Evolutionary conservation across 2,329 filamentous ascomycete genomes (phyloP).

Genomic region (Cercospora berteroae): DNA sequence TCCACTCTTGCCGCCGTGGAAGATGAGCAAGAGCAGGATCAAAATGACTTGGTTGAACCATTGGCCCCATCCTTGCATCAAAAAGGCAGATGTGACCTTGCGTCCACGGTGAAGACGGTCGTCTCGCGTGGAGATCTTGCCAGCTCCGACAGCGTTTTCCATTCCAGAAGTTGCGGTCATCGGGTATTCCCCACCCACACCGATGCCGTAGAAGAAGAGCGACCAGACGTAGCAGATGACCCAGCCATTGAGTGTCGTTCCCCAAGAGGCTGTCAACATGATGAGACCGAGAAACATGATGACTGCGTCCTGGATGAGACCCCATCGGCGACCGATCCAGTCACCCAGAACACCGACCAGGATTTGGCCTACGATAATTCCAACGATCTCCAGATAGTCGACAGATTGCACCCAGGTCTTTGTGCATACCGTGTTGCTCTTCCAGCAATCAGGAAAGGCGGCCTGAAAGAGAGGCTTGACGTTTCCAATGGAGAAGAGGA

Average conservation of each 20-base stretch:
- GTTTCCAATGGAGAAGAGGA: conserved; percentile 95
- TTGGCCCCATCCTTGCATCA: conserved; percentile 99
- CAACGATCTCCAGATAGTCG: conserved; percentile 87
- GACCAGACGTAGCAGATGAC: conserved; percentile 96
- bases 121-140: conserved; percentile 83
- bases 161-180: conserved; percentile 96
- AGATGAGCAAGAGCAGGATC: conserved; percentile 81
- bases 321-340: conserved; percentile 86
- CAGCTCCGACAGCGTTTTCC: conserved; percentile 71
- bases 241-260: conserved; percentile 83
- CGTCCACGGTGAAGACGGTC: conserved; percentile 93
- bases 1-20: conserved; percentile 74
- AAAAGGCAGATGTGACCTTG: conserved; percentile 90
- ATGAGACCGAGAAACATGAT: conserved; percentile 94
- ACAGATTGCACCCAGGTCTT: conserved; percentile 79
- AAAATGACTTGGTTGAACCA: conserved; percentile 89
- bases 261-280: conserved; percentile 91
- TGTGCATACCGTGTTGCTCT: conserved; percentile 59
- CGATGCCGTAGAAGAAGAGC: conserved; percentile 82
- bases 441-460: conserved; percentile 78
- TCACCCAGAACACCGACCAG: conserved; percentile 78
- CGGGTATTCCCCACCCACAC: conserved; percentile 82
- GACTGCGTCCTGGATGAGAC: conserved; percentile 88
- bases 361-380: conserved; percentile 93
- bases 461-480: conserved; percentile 75